Evolutionary conservation across 2,329 filamentous ascomycete species (phyloP).

Genomic region (Gnomoniopsis sp.): DNA sequence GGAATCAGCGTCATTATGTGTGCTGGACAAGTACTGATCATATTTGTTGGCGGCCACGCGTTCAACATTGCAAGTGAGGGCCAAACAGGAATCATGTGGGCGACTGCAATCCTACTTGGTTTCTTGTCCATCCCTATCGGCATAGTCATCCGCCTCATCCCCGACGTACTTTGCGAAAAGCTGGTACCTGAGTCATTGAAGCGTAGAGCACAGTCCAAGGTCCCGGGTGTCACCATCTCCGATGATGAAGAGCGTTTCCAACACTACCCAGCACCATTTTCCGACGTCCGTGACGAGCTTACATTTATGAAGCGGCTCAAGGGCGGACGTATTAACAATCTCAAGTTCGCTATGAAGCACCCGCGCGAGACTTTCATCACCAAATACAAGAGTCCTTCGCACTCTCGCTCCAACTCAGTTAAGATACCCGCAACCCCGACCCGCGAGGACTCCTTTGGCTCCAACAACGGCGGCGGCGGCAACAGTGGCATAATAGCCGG

Average conservation of each 20-base stretch:
- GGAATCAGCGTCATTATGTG: constrained; percentile 84
- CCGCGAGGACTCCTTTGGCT: constrained; percentile 49
- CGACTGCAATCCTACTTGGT: constrained; percentile 78
- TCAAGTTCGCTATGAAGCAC: constrained; percentile 75
- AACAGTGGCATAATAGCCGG: background rate
- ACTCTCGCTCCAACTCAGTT: constrained; percentile 62
- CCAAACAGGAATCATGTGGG: constrained; percentile 78
- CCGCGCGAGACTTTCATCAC: constrained; percentile 67
- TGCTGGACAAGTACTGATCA: constrained; percentile 83
- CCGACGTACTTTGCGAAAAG: constrained; percentile 62
- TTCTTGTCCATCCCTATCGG: constrained; percentile 83
- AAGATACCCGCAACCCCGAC: constrained; percentile 60
- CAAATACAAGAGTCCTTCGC: constrained; percentile 60
- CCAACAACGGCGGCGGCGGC: constrained; percentile 39
- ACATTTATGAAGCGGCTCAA: constrained; percentile 77
- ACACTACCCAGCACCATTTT: constrained; percentile 67
- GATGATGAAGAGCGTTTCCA: constrained; percentile 62
- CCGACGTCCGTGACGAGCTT: constrained; percentile 76
- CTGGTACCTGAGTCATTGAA: constrained; percentile 53
- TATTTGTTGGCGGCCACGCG: constrained; percentile 78
- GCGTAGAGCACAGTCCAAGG: constrained; percentile 38
- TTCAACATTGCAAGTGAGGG: constrained; percentile 65
- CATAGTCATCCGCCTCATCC: constrained; percentile 75
- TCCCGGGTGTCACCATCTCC: constrained; percentile 57
- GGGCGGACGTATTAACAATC: constrained; percentile 75